Conservation (phyloP, 208 protist genomes). For the Leishmania tropica region DNA sequence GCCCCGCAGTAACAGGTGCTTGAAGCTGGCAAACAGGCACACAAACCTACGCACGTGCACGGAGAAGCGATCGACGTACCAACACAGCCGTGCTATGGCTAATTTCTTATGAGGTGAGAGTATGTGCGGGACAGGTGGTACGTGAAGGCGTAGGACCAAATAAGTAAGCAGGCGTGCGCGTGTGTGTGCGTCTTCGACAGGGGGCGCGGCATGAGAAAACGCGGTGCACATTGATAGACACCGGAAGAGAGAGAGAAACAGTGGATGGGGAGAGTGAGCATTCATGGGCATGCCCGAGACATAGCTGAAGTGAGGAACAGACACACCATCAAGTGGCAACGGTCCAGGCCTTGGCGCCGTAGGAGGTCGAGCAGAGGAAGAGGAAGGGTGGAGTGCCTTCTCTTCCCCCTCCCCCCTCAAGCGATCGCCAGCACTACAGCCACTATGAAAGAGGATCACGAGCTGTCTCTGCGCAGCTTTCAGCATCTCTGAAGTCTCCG, state of each 20-base stretch:
- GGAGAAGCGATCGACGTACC: background rate
- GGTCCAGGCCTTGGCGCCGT: background rate
- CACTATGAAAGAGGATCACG: background rate
- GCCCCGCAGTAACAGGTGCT: background rate
- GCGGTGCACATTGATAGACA: background rate
- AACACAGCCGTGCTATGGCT: background rate
- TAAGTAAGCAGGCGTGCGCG: background rate
- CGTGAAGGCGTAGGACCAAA: background rate
- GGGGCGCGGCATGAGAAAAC: too few relatives aligned
- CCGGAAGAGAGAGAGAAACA: background rate
- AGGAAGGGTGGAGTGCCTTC: background rate
- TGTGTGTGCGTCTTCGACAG: background rate
- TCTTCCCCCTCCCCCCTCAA: background rate
- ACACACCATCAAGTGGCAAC: background rate
- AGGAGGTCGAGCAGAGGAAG: background rate
- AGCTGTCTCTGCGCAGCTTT: background rate
- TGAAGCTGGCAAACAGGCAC: background rate
- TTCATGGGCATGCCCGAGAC: background rate
- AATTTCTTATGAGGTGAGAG: background rate
- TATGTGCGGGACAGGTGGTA: background rate
- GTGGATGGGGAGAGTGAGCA: background rate
- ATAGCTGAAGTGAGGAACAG: background rate
- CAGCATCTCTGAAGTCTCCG: background rate
- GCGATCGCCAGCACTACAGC: background rate
- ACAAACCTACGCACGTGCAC: background rate